Evolutionary conservation across 805 yeast genomes (phyloP).

Genomic region (Candida ulmi): DNA sequence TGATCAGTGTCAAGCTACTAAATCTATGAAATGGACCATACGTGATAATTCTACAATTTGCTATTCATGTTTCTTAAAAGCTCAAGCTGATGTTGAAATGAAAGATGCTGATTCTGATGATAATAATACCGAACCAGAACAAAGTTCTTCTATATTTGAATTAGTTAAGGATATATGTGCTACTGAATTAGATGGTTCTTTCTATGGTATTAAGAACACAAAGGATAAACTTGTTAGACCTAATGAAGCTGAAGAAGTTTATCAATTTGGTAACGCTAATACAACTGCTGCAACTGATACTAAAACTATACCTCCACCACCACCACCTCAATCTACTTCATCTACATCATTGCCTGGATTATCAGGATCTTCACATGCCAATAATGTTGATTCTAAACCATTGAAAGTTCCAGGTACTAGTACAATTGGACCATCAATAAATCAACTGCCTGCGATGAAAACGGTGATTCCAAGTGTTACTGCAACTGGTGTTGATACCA

Average conservation of each 20-base stretch:
- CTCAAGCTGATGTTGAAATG: background rate
- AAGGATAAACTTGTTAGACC: conserved; percentile 2
- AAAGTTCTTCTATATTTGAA: background rate
- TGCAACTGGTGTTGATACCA: too few species aligned
- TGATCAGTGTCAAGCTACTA: conserved; percentile 1
- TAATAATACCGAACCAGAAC: background rate
- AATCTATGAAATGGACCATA: conserved; percentile 14
- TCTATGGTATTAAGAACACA: conserved; percentile 4
- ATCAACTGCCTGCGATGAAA: too few species aligned
- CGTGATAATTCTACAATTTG: conserved; percentile 5
- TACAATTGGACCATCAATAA: too few species aligned
- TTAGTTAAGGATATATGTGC: background rate
- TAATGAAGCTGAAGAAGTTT: background rate
- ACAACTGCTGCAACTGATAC: too few species aligned
- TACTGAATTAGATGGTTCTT: conserved; percentile 2
- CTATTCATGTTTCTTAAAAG: conserved; percentile 8
- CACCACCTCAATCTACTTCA: background rate
- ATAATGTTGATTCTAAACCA: too few species aligned
- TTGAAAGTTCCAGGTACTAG: too few species aligned
- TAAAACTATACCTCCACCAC: background rate
- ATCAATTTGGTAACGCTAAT: background rate
- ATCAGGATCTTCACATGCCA: too few species aligned
- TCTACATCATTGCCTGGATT: too few species aligned
- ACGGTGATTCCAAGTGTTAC: too few species aligned
- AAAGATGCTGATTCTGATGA: background rate